Percentiles rank a stretch among this genome's conserved stretches.
These are phyloP conservation scores for Heterobasidion occidentale DNA, from an alignment of 1,284 basidiomycete genomes.

Conservation along the genomic window DNA sequence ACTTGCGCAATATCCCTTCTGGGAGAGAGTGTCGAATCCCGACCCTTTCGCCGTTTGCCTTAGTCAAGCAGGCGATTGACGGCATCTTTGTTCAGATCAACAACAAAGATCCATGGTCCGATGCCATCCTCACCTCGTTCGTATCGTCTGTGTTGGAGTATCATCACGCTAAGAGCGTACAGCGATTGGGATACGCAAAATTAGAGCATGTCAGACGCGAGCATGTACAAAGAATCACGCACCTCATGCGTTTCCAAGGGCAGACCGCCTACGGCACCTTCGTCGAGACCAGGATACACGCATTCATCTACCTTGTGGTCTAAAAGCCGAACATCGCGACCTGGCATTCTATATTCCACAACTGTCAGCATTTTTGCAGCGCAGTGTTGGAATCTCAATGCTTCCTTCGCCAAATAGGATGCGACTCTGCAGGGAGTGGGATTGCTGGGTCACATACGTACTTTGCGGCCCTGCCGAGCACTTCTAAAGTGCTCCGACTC, in stretches of 20 bases:
- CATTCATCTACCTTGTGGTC: too few species aligned
- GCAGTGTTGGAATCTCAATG: too few species aligned
- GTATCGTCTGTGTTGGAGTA: not conserved
- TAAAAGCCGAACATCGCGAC: too few species aligned
- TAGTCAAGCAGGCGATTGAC: not conserved
- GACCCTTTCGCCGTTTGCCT: not conserved
- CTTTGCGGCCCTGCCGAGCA: too few species aligned
- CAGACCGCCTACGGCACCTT: not conserved
- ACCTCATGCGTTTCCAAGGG: not conserved
- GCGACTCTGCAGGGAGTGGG: too few species aligned
- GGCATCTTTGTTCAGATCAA: not conserved
- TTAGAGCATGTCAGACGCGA: not conserved
- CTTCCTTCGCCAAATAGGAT: too few species aligned
- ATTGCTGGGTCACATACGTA: too few species aligned
- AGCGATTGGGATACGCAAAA: not conserved
- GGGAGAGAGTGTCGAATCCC: not conserved
- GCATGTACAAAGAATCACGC: not conserved
- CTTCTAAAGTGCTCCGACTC: too few species aligned
- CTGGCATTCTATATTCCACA: too few species aligned
- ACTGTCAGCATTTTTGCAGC: too few species aligned
- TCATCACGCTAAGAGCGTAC: not conserved
- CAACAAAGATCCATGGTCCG: not conserved
- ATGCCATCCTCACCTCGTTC: not conserved
- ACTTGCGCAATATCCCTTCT: not conserved
- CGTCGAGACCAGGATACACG: too few species aligned